phyloP scores from a whole-genome alignment of 75 land plant genomes.

The Cupressus sempervirens region DNA sequence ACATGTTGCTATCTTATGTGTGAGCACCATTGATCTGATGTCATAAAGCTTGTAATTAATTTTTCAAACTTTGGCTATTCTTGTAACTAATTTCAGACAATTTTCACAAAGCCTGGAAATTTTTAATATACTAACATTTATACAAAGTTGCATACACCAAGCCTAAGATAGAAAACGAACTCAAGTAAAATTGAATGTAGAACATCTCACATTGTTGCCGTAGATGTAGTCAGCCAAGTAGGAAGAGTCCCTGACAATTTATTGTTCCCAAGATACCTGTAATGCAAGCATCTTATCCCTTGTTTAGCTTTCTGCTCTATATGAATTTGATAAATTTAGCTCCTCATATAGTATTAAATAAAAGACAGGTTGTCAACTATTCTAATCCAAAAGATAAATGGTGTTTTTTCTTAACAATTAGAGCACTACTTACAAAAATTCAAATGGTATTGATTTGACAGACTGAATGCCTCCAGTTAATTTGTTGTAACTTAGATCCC shows the following conservation, averaged over 20 bases:
- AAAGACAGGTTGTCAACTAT: background rate
- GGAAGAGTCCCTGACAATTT: background rate
- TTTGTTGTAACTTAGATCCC: background rate
- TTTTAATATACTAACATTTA: background rate
- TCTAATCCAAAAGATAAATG: background rate
- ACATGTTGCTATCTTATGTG: background rate
- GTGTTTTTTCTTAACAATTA: background rate
- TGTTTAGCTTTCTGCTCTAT: background rate
- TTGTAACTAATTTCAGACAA: background rate
- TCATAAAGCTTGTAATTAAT: background rate
- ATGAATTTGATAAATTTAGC: background rate
- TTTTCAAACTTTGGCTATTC: background rate
- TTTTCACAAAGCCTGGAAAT: background rate
- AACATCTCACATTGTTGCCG: background rate
- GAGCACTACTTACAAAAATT: background rate
- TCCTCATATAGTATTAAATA: background rate
- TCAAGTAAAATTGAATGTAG: background rate
- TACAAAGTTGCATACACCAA: background rate
- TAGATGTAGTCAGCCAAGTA: background rate
- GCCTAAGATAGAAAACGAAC: background rate
- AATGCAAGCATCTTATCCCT: background rate
- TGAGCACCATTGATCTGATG: background rate
- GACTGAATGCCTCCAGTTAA: background rate
- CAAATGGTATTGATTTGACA: background rate
- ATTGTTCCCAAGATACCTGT: background rate